Evolutionary conservation across 2,329 filamentous ascomycete genomes (phyloP), one percentile per base, ranked within the genome.

Genomic region (Phaeosphaeriaceae sp.): DNA sequence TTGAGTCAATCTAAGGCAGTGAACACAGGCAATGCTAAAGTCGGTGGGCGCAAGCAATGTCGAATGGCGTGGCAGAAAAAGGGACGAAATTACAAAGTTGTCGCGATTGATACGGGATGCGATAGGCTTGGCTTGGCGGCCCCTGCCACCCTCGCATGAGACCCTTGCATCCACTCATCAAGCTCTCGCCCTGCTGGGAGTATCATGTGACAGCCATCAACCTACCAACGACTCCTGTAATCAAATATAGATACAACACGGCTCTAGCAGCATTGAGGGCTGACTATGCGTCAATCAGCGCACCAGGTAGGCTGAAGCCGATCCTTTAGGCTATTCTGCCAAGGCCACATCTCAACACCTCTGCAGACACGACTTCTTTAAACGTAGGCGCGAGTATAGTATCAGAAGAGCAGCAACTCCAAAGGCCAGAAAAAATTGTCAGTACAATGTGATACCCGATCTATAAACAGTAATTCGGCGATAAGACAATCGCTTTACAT

Each of bases 101-200:
- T 52, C 56, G 54, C 54, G 54, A 54, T 44, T 42, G 53, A 43
- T 47, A 54, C 44, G 47, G 47, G 44, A 51, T 50, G 46, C 54
- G 35, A 52, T 52, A 48, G 50, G 26, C 54, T 55, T 57, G 51
- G 56, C 56, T 38, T 33, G 33, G 23, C 33, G 33, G 18, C 38
- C 39, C 43, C 37, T 40, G 47, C 32, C 32, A 32, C 32, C 42
- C 26, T n/a, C 28, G 26, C n/a, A 21, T 39, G 37, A 50, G 45
- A 50, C 49, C 50, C 53, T 59, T 56, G 56, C 53, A 36, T 52
- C 38, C 18, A n/a, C 23, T 30, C 28, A 13, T 12, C 6, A 29
- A 17, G 3, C 17, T 37, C 9, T 20, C 21, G 16, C 20, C 23
- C 23, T 26, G 23, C 23, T 26, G 7, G 23, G 12, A 13, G 13